Base-by-base conservation (phyloP, 2,329 filamentous ascomycete genomes). In the Fusarium sublunatum region DNA sequence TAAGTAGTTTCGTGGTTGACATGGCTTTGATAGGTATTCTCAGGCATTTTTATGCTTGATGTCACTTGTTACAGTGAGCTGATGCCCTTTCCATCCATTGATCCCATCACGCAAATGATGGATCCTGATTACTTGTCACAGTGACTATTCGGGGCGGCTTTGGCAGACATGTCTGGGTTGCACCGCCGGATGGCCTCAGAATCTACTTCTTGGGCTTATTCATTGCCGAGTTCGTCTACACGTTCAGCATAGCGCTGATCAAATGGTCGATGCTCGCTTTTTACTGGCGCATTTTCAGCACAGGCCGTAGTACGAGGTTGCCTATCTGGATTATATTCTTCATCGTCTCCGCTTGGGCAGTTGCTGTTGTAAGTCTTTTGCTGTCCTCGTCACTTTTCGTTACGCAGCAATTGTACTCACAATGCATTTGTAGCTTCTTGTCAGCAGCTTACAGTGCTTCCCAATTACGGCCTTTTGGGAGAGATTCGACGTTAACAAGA, bases 191-290 rank as follows among this genome's bases (percentile, higher is more conserved):
- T 12, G 44, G 8, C 15, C 22, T 38, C 6, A 3, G 29, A 9
- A n/a, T n/a, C 13, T 47, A 29, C 7, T 24, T 38, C 7, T 19
- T 29, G 32, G 34, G 44, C 24, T 8, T 38, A 9, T 47, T 47
- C n/a, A 47, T 47, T 5, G 34, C 15, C 24, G 32, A 47, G 10
- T 22, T 29, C 10, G 8, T 12, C 3, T 39, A 47, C n/a, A 19
- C 22, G 9, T 10, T 24, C 4, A 26, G 24, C 24, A 29, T 47
- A 9, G 24, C n/a, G 7, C 5, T 31, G 25, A 36, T 38, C 8
- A 47, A 47, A 35, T 38, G 34, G 44, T 39, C 44, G 12, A 24
- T 38, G 3, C 44, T 47, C 22, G 44, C 44, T 13, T 28, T 47
- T 10, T 47, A 47, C 34, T 38, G 44, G 44, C 13, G 44, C 7